phyloP scores from a whole-genome alignment of 2,329 filamentous ascomycete genomes.

The Pseudogymnoascus sp. region DNA sequence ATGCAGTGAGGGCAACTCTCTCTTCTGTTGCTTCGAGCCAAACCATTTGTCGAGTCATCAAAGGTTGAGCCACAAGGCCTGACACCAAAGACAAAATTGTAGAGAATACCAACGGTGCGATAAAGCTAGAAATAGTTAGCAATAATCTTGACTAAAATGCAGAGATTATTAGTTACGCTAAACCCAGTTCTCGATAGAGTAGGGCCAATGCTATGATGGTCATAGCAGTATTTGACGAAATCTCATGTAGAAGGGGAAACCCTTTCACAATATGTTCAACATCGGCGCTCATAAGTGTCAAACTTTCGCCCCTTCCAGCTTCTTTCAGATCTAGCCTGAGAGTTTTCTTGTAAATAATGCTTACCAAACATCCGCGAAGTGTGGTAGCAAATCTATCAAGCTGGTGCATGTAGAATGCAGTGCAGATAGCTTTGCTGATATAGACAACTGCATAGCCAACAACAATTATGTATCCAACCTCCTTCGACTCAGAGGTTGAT shows the following conservation, averaged over 20 bases:
- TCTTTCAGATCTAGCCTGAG: neutral
- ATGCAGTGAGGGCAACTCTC: slow-evolving; percentile 34
- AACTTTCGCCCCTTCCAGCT: neutral
- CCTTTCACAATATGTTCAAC: slow-evolving; percentile 34
- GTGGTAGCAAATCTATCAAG: slow-evolving; percentile 21
- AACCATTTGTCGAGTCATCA: slow-evolving; percentile 18
- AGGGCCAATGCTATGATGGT: slow-evolving; percentile 25
- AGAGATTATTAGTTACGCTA: slow-evolving; percentile 21
- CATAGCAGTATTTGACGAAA: slow-evolving; percentile 27
- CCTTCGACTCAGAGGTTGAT: neutral
- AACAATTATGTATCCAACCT: neutral
- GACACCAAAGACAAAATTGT: slow-evolving; percentile 3
- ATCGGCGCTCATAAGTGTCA: slow-evolving; percentile 37
- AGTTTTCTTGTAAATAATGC: slow-evolving; percentile 25
- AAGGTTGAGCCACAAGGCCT: neutral
- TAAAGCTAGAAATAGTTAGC: neutral
- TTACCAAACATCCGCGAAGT: slow-evolving; percentile 23
- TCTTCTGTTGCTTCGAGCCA: slow-evolving; percentile 37
- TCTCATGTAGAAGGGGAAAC: slow-evolving; percentile 25
- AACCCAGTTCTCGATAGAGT: slow-evolving; percentile 25
- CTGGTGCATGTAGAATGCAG: neutral
- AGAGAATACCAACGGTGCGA: neutral
- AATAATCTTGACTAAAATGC: neutral
- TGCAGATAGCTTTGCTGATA: slow-evolving; percentile 1
- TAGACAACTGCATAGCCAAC: neutral